Percentiles rank a stretch among this genome's conserved stretches.
Evolutionary conservation across 2,329 filamentous ascomycete genomes (phyloP).

Genomic region (Pseudocercospora ulei): DNA sequence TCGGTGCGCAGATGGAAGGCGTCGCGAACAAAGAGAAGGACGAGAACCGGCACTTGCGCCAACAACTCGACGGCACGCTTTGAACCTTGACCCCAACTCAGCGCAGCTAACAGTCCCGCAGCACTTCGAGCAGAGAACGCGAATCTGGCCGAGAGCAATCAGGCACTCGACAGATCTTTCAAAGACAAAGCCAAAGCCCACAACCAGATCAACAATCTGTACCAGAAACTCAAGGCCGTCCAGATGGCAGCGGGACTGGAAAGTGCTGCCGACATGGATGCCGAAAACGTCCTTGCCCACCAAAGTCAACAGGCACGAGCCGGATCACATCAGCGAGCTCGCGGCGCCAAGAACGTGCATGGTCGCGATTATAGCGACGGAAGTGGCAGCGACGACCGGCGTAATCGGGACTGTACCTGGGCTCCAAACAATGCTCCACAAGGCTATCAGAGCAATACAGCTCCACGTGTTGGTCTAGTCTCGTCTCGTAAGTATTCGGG

Average conservation of each 20-base stretch:
- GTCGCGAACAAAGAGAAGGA: constrained; percentile 64
- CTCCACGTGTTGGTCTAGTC: constrained; percentile 5
- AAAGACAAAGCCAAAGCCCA: constrained; percentile 14
- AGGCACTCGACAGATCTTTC: constrained; percentile 10
- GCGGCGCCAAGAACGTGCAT: constrained; percentile 7
- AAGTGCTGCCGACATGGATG: constrained; percentile 47
- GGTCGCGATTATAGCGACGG: constrained; percentile 10
- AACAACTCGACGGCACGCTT: constrained; percentile 52
- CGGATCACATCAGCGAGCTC: constrained; percentile 4
- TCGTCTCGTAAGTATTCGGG: constrained; percentile 15
- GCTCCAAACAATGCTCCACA: constrained; percentile 4
- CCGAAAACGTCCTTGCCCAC: constrained; percentile 39
- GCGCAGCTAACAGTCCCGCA: constrained; percentile 2
- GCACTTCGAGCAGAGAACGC: constrained; percentile 13
- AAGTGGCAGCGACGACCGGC: constrained; percentile 9
- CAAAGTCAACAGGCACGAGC: constrained; percentile 12
- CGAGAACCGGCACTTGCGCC: constrained; percentile 58
- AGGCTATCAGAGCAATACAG: constrained; percentile 4
- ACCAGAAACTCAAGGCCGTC: constrained; percentile 49
- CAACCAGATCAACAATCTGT: constrained; percentile 27
- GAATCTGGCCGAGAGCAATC: constrained; percentile 7
- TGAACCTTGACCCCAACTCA: neutral
- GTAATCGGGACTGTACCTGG: constrained; percentile 12
- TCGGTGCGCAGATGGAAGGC: constrained; percentile 61
- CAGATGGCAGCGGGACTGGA: constrained; percentile 48